Conservation (phyloP, 495 filamentous ascomycete genomes). For the Penicillium lagena region DNA sequence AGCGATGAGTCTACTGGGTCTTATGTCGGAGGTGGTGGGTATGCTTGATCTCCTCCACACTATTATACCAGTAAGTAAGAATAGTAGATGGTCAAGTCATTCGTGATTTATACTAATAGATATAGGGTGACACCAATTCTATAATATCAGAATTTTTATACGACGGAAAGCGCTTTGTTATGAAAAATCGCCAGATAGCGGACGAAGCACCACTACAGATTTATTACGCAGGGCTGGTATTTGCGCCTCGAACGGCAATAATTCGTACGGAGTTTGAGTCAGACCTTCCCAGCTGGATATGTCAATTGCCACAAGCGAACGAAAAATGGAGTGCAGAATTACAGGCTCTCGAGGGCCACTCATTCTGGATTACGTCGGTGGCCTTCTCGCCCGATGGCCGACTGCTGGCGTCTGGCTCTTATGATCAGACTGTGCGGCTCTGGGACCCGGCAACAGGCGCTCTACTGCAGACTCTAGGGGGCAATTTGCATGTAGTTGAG, state of each 20-base stretch:
- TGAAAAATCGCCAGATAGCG: slow-evolving; percentile 18
- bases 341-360: neutral
- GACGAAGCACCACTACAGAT: slow-evolving; percentile 16
- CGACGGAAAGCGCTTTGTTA: slow-evolving; percentile 18
- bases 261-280: slow-evolving; percentile 9
- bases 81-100: neutral
- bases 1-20: slow-evolving; percentile 30
- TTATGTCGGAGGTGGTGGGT: neutral
- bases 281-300: slow-evolving; percentile 9
- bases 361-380: too few species aligned
- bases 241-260: slow-evolving; percentile 22
- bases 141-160: neutral
- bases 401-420: slow-evolving; percentile 11
- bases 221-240: slow-evolving; percentile 24
- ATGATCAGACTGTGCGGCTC: too few species aligned
- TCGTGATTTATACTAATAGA: neutral
- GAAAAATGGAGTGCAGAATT: slow-evolving; percentile 6
- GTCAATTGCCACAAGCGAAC: slow-evolving; percentile 5
- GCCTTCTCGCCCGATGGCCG: too few species aligned
- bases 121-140: slow-evolving; percentile 10
- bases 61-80: neutral
- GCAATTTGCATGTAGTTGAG: too few species aligned
- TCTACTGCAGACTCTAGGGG: too few species aligned
- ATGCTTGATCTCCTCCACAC: neutral
- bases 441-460: too few species aligned